phyloP scores from a whole-genome alignment of 805 yeast species.

The Sporopachydermia quercuum region DNA sequence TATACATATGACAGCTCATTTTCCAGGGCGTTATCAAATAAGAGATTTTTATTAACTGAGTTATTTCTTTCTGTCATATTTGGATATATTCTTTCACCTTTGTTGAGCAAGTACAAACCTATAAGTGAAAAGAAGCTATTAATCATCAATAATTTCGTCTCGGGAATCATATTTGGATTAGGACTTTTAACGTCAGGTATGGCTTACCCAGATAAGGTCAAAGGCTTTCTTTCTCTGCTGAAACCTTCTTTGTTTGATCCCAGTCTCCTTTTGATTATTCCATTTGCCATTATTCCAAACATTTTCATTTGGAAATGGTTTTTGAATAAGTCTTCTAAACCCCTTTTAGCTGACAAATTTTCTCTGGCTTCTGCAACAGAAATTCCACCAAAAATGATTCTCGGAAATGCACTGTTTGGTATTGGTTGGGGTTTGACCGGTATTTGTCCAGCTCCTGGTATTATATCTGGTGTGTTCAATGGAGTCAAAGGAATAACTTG shows the following conservation, averaged over 20 bases:
- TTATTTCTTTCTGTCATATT: background rate
- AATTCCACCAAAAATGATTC: conserved; percentile 18
- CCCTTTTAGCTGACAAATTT: conserved; percentile 7
- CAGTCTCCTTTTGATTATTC: conserved; percentile 27
- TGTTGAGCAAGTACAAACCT: background rate
- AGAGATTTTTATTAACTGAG: background rate
- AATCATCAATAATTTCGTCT: conserved; percentile 10
- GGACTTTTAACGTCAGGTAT: conserved; percentile 34
- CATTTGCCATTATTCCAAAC: conserved; percentile 32
- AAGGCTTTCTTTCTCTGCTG: conserved; percentile 29
- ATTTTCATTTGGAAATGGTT: conserved; percentile 20
- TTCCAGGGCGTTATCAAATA: background rate
- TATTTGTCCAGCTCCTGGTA: conserved; percentile 39
- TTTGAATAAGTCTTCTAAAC: conserved; percentile 10
- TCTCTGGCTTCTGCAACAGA: conserved; percentile 8
- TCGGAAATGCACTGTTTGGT: conserved; percentile 33
- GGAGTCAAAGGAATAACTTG: conserved; percentile 15
- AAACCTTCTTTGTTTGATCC: conserved; percentile 29
- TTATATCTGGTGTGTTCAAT: conserved; percentile 18
- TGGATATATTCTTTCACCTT: background rate
- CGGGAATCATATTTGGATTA: conserved; percentile 27
- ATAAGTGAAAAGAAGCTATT: background rate
- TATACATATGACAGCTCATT: background rate
- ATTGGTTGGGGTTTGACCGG: conserved; percentile 40
- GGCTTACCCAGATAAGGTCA: conserved; percentile 27